Evolutionary conservation across 148 eudicot genomes (phyloP).

Genomic region (Pouteria glomerata): DNA sequence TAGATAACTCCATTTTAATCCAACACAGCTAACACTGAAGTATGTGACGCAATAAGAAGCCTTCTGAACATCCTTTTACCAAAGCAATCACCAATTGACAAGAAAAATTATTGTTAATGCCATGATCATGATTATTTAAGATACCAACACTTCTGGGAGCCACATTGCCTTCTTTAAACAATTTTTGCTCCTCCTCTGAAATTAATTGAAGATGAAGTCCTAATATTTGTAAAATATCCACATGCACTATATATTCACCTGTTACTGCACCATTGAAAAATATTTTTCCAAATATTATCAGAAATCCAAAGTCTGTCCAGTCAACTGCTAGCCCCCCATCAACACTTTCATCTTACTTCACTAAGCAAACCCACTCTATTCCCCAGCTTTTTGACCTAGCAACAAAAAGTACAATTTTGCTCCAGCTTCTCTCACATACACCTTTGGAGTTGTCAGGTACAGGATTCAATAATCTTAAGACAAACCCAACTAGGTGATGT

Average conservation of each 20-base stretch:
- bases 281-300: constrained; percentile 55
- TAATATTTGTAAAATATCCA: constrained; percentile 42
- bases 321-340: constrained; percentile 33
- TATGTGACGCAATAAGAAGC: constrained; percentile 56
- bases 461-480: constrained; percentile 35
- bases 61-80: constrained; percentile 45
- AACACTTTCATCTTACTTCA: constrained; percentile 43
- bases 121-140: constrained; percentile 18
- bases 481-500: constrained; percentile 65
- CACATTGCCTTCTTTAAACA: constrained; percentile 16
- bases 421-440: constrained; percentile 21
- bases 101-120: constrained; percentile 1
- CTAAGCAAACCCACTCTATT: constrained; percentile 72
- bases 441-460: constrained; percentile 17
- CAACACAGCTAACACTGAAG: constrained; percentile 57
- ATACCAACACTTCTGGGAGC: constrained; percentile 14
- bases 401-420: constrained; percentile 38
- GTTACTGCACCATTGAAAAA: constrained; percentile 47
- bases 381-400: constrained; percentile 52
- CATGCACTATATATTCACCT: constrained; percentile 53
- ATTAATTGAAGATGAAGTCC: constrained; percentile 31
- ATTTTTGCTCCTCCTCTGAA: constrained; percentile 19
- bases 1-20: constrained; percentile 69
- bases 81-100: constrained; percentile 16
- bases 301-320: constrained; percentile 84